Conservation (phyloP, 257 asterid genomes). For the Verbena officinalis region DNA sequence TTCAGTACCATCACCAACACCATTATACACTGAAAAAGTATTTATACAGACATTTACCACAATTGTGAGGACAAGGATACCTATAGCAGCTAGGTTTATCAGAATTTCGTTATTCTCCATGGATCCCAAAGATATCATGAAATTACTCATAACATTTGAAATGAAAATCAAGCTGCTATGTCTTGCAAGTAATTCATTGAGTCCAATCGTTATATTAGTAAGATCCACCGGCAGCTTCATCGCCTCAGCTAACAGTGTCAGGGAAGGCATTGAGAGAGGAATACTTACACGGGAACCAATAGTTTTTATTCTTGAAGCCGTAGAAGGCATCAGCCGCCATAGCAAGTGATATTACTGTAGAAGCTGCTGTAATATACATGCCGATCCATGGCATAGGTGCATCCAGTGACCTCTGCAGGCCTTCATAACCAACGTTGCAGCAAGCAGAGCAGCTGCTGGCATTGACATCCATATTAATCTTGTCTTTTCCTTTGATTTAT, state of each 20-base stretch:
- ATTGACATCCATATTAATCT: too few relatives aligned
- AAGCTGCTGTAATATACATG: slow-evolving; percentile 24
- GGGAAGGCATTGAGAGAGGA: slow-evolving; percentile 29
- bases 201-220: neutral
- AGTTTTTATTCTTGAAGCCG: slow-evolving; percentile 25
- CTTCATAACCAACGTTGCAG: too few relatives aligned
- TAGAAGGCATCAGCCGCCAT: slow-evolving; percentile 26
- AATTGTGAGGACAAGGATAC: slow-evolving; percentile 26
- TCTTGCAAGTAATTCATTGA: neutral
- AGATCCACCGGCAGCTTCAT: slow-evolving; percentile 34
- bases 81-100: slow-evolving; percentile 13
- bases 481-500: too few relatives aligned
- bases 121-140: neutral
- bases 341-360: slow-evolving; percentile 5
- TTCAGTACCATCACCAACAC: too few relatives aligned
- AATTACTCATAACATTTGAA: slow-evolving; percentile 19
- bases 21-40: too few relatives aligned
- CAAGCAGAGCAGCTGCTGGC: too few relatives aligned
- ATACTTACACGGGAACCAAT: slow-evolving; percentile 39
- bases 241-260: slow-evolving; percentile 33
- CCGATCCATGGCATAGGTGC: neutral
- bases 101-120: slow-evolving; percentile 7
- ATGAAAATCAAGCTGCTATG: neutral
- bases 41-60: too few relatives aligned
- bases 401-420: neutral